A percentile compares a stretch with the other conserved stretches of the same genome.
Evolutionary conservation across 2,329 filamentous ascomycete species (phyloP).

Genomic region (Paracoccidioides brasiliensis): DNA sequence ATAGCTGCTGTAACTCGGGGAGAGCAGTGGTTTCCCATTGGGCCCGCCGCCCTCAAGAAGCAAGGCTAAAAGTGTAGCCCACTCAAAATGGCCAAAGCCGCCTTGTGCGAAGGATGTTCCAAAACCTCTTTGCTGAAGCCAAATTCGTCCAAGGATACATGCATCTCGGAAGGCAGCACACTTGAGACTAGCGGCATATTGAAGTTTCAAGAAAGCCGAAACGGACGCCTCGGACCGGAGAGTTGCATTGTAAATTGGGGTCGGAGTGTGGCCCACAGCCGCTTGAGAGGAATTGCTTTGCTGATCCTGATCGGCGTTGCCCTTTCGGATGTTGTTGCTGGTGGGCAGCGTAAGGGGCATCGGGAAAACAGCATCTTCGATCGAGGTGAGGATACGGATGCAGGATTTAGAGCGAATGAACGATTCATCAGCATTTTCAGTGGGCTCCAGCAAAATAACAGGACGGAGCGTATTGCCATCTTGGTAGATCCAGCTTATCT

Average conservation of each 20-base stretch:
- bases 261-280: conserved; percentile 32
- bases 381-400: conserved; percentile 66
- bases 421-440: conserved; percentile 22
- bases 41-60: conserved; percentile 65
- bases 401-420: conserved; percentile 36
- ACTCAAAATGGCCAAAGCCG: conserved; percentile 90
- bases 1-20: conserved; percentile 71
- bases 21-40: conserved; percentile 58
- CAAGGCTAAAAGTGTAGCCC: conserved; percentile 66
- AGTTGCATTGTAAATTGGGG: conserved; percentile 81
- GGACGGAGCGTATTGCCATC: conserved; percentile 68
- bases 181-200: conserved; percentile 55
- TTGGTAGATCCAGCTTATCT: conserved; percentile 51
- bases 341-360: conserved; percentile 55
- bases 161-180: conserved; percentile 68
- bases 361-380: conserved; percentile 56
- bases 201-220: conserved; percentile 58
- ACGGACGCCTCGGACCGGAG: conserved; percentile 65
- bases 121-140: conserved; percentile 81
- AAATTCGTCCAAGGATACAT: conserved; percentile 72
- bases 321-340: conserved; percentile 55
- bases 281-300: conserved; percentile 21
- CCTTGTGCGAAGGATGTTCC: conserved; percentile 55
- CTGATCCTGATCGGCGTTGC: conserved; percentile 27
- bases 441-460: conserved; percentile 39